Base-by-base conservation (phyloP, 2,329 filamentous ascomycete species). In the Talaromyces verruculosus region DNA sequence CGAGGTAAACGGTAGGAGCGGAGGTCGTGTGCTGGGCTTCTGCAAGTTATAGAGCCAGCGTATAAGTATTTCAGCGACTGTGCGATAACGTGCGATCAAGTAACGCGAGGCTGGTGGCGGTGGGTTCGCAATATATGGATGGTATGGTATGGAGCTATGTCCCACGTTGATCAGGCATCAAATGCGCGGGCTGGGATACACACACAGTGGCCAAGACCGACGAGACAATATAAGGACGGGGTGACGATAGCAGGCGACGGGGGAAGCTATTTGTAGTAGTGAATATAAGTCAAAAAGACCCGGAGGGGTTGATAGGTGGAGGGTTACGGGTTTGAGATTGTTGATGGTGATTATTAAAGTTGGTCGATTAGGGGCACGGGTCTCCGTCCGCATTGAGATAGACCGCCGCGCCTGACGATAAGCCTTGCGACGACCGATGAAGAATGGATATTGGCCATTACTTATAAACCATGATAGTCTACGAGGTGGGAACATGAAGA, bases 301-400 rank as follows among this genome's bases (percentile, higher is more conserved):
- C 5, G 53, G 53, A 57, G 53, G 33, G 19, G 30, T 57, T 25
- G 19, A 37, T 30, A 53, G 5, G 33, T 33, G 49, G 13, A n/a
- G 30, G 17, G 51, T 55, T 19, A 39, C 37, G 11, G 5, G 53
- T 37, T 57, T 37, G 53, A 57, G 30, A 57, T 37, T 57, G 51
- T 35, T 35, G 51, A 19, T 3, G 51, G 8, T 55, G 53, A 57
- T 57, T 37, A 57, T 57, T 57, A 57, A 37, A 22, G 53, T 57
- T 57, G 33, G 53, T 22, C 19, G n/a, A 25, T 57, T 57, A 57
- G 53, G 53, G 53, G 53, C 49, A 53, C 33, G 53, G 53, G n/a
- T 57, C 30, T 37, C 33, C 53, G 33, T 57, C 53, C 53, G 33
- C 4, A 37, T 25, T 22, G 30, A 57, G 53, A 37, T 17, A 37